Percentiles rank a stretch among this genome's conserved stretches.
These are phyloP conservation scores for Colletotrichum sp. DNA, from an alignment of 2,329 filamentous ascomycete species.

Conservation along the genomic window DNA sequence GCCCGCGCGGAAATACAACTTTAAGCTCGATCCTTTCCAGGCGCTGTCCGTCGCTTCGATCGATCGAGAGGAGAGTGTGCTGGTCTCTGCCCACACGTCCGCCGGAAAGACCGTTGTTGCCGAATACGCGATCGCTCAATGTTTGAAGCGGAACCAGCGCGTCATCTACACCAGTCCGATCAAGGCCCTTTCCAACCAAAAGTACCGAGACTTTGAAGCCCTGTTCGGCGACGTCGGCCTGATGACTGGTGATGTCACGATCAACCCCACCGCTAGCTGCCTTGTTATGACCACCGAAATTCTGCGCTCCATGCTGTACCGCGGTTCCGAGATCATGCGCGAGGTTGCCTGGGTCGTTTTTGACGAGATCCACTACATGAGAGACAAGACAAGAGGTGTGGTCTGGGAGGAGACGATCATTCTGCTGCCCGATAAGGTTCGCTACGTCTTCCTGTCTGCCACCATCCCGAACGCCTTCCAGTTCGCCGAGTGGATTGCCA, in stretches of 20 bases:
- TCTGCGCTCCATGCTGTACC: slow-evolving; percentile 96
- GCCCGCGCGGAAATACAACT: slow-evolving; percentile 83
- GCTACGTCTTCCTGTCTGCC: slow-evolving; percentile 96
- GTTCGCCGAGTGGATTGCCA: slow-evolving; percentile 98
- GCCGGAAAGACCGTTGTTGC: slow-evolving; percentile 98
- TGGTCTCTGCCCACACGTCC: slow-evolving; percentile 96
- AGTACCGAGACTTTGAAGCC: slow-evolving; percentile 94
- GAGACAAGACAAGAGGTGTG: slow-evolving; percentile 91
- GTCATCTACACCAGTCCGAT: slow-evolving; percentile 99
- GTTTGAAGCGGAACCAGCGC: slow-evolving; percentile 94
- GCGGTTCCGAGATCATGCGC: slow-evolving; percentile 98
- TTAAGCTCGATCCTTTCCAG: slow-evolving; percentile 97
- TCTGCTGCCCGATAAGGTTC: slow-evolving; percentile 94
- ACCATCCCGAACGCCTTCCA: slow-evolving; percentile 99
- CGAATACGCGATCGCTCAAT: slow-evolving; percentile 97
- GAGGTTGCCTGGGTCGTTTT: slow-evolving; percentile 99
- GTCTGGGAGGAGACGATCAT: slow-evolving; percentile 99
- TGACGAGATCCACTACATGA: slow-evolving; percentile 98
- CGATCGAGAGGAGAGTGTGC: slow-evolving; percentile 91
- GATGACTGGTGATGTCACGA: slow-evolving; percentile 99
- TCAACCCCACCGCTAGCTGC: slow-evolving; percentile 97
- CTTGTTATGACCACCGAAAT: slow-evolving; percentile 99
- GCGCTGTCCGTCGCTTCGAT: slow-evolving; percentile 94
- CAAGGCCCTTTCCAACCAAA: slow-evolving; percentile 98
- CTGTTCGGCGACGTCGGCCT: slow-evolving; percentile 97